Evolutionary conservation across 305 asterid species (phyloP).

Genomic region (Fraxinus nigra): DNA sequence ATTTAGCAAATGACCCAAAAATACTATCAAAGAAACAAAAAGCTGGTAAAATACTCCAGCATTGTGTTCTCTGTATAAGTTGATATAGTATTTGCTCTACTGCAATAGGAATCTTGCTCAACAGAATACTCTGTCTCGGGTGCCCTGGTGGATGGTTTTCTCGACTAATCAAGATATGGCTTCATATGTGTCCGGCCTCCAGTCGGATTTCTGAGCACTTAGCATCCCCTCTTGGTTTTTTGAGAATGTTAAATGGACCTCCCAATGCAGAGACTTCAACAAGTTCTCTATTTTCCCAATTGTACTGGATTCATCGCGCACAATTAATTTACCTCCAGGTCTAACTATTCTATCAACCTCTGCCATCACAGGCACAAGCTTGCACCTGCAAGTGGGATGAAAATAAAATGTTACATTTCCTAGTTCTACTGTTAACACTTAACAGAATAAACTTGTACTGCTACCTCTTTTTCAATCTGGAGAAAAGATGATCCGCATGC

Average conservation of each 20-base stretch:
- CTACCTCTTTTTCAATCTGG: constrained; percentile 63
- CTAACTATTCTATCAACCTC: constrained; percentile 80
- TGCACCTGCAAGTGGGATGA: constrained; percentile 52
- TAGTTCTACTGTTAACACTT: not conserved
- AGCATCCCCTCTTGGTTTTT: constrained; percentile 60
- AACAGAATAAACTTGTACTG: not conserved
- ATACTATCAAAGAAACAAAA: not conserved
- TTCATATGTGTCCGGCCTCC: constrained; percentile 63
- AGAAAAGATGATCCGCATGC: constrained; percentile 90
- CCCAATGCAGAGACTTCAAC: constrained; percentile 81
- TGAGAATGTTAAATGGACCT: constrained; percentile 49
- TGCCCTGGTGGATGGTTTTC: not conserved
- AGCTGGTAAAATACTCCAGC: not conserved
- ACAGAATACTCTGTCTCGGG: not conserved
- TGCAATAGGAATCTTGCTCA: not conserved
- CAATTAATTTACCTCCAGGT: constrained; percentile 72
- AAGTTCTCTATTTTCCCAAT: constrained; percentile 55
- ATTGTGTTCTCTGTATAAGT: not conserved
- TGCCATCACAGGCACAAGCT: constrained; percentile 48
- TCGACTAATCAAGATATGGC: constrained; percentile 34
- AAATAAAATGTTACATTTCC: not conserved
- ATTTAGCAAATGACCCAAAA: not conserved
- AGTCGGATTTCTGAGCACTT: constrained; percentile 62
- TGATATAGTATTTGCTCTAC: not conserved
- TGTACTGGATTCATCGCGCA: constrained; percentile 58